These are phyloP conservation scores for Zygnema circumcarinatum DNA, from an alignment of 139 green algal species.

Conservation along the genomic window DNA sequence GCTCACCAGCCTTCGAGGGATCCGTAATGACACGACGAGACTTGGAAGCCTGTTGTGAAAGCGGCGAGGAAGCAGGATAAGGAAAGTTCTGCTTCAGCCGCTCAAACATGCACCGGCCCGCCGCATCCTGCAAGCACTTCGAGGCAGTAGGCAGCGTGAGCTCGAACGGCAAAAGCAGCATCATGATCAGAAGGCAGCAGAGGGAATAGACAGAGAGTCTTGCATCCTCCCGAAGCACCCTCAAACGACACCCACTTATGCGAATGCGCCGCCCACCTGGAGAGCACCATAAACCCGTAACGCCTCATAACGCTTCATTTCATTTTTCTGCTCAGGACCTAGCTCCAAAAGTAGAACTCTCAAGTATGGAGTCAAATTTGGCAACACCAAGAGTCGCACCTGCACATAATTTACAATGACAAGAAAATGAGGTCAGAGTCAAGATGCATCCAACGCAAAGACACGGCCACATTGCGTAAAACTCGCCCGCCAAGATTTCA, in stretches of 20 bases:
- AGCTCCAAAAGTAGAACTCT: conserved; percentile 55
- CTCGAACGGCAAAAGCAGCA: too few species aligned
- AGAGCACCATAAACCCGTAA: conserved; percentile 59
- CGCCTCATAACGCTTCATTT: conserved; percentile 49
- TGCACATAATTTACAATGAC: too few species aligned
- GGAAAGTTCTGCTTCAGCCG: conserved; percentile 1
- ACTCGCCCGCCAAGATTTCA: too few species aligned
- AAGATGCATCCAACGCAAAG: too few species aligned
- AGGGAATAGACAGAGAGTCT: not conserved
- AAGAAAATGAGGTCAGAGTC: too few species aligned
- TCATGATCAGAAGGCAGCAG: too few species aligned
- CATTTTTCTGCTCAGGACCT: conserved; percentile 27
- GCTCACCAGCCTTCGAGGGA: not conserved
- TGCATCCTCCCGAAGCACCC: not conserved
- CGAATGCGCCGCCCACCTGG: conserved; percentile 28
- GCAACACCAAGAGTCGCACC: conserved; percentile 74
- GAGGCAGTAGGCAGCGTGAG: too few species aligned
- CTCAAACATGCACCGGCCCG: conserved; percentile 15
- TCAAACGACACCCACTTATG: not conserved
- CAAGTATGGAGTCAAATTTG: conserved; percentile 75
- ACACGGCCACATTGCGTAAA: too few species aligned
- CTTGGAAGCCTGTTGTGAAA: not conserved
- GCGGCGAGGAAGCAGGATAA: not conserved
- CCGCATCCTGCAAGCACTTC: conserved; percentile 12
- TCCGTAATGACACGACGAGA: not conserved